A percentile compares a stretch with the other conserved stretches of the same genome.
Evolutionary conservation across 2,329 filamentous ascomycete species (phyloP).

Genomic region (Trichoderma harzianum): DNA sequence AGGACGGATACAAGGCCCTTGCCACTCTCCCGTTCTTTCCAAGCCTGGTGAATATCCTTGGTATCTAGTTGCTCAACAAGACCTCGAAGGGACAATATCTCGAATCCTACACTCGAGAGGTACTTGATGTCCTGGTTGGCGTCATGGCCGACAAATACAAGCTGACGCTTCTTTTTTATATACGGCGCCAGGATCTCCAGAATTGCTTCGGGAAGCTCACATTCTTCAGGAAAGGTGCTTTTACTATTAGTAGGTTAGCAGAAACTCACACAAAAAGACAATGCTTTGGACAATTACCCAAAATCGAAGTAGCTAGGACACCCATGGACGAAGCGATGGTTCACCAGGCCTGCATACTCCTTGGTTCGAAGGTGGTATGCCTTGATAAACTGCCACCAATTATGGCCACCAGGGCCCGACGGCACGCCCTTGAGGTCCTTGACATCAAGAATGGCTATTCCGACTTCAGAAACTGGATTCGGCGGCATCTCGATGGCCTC

Average conservation of each 20-base stretch:
- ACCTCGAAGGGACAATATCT: constrained; percentile 48
- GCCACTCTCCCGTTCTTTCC: constrained; percentile 50
- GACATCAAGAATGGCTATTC: constrained; percentile 78
- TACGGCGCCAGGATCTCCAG: constrained; percentile 35
- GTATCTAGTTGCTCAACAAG: constrained; percentile 71
- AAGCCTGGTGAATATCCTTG: constrained; percentile 63
- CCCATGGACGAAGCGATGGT: constrained; percentile 65
- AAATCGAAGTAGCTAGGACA: constrained; percentile 75
- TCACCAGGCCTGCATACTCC: constrained; percentile 65
- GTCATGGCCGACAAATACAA: constrained; percentile 80
- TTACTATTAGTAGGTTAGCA: constrained; percentile 30
- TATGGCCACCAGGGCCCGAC: constrained; percentile 58
- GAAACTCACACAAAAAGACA: background rate
- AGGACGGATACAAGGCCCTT: constrained; percentile 61
- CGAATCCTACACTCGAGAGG: constrained; percentile 62
- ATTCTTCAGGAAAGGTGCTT: constrained; percentile 40
- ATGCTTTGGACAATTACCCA: constrained; percentile 49
- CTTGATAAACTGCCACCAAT: constrained; percentile 67
- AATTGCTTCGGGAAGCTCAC: constrained; percentile 35
- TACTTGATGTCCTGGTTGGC: constrained; percentile 64
- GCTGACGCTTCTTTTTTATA: constrained; percentile 38
- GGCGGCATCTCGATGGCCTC: constrained; percentile 73
- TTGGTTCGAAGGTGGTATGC: constrained; percentile 72
- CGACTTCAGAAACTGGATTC: constrained; percentile 75
- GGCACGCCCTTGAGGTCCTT: constrained; percentile 46